Percentiles rank a stretch among this genome's conserved stretches.
Evolutionary conservation across 768 basidiomycete genomes (phyloP).

Genomic region (Pleurotus salmoneostramineus): DNA sequence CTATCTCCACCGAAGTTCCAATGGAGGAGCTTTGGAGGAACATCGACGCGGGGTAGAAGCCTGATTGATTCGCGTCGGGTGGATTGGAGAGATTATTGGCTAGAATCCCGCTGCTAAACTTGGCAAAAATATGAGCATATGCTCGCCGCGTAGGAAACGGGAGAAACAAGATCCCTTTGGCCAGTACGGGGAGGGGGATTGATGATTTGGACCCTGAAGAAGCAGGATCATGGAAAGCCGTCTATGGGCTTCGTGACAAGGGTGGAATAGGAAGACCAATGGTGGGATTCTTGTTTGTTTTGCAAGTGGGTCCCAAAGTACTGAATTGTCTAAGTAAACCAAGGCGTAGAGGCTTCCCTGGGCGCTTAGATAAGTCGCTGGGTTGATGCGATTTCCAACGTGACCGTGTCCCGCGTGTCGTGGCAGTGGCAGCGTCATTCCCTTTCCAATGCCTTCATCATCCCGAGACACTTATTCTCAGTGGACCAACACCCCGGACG

Average conservation of each 20-base stretch:
- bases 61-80: background rate
- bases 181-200: background rate
- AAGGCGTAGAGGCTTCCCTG: too few species aligned
- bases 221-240: background rate
- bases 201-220: background rate
- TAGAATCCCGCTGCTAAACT: background rate
- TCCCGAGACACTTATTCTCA: slow-evolving; percentile 32
- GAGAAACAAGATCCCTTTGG: background rate
- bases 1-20: background rate
- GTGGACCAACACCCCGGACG: slow-evolving; percentile 58
- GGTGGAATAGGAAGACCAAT: background rate
- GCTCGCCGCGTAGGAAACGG: background rate
- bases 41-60: background rate
- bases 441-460: slow-evolving; percentile 32
- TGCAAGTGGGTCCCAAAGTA: too few species aligned
- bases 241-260: background rate
- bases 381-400: background rate
- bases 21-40: background rate
- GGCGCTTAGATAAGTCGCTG: background rate
- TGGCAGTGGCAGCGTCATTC: slow-evolving; percentile 1
- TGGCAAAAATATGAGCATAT: background rate
- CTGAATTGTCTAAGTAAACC: too few species aligned
- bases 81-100: background rate
- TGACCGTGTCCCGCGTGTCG: background rate
- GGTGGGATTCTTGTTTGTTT: background rate